phyloP scores from a whole-genome alignment of 2,329 filamentous ascomycete species.

The Calycina herbarum region DNA sequence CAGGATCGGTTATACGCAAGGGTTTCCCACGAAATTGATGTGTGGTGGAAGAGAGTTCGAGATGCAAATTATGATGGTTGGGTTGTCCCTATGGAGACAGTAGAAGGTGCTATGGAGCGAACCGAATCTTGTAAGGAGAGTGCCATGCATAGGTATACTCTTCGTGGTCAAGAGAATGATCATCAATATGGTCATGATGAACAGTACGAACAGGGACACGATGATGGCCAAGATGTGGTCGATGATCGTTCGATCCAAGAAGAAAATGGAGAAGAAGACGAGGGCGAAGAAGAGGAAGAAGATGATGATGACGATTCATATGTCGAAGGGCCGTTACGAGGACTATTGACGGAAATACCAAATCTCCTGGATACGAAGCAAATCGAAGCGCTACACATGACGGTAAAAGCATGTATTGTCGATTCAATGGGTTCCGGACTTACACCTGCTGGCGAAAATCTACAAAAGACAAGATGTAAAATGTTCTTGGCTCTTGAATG shows the following conservation, averaged over 20 bases:
- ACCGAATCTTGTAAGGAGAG: constrained; percentile 60
- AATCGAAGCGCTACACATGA: constrained; percentile 95
- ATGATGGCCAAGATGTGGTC: constrained; percentile 48
- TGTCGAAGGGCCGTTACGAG: constrained; percentile 75
- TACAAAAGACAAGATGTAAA: constrained; percentile 87
- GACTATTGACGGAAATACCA: constrained; percentile 87
- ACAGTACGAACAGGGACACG: constrained; percentile 45
- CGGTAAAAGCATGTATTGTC: constrained; percentile 91
- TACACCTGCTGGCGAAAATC: constrained; percentile 70
- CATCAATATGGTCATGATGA: constrained; percentile 50
- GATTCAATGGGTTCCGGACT: constrained; percentile 73
- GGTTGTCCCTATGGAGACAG: constrained; percentile 58
- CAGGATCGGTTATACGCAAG: constrained; percentile 60
- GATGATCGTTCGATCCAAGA: constrained; percentile 44
- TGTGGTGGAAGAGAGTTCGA: constrained; percentile 62
- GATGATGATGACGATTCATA: constrained; percentile 77
- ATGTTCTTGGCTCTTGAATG: constrained; percentile 88
- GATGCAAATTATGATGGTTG: constrained; percentile 61
- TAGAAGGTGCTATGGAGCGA: constrained; percentile 58
- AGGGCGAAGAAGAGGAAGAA: constrained; percentile 65
- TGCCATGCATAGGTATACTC: constrained; percentile 51
- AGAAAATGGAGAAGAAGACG: constrained; percentile 50
- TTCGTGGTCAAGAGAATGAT: constrained; percentile 38
- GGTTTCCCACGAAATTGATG: constrained; percentile 64
- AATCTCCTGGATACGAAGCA: constrained; percentile 92